Conservation (phyloP, 176 grass and related monocot genomes). For the Dactylis glomerata region DNA sequence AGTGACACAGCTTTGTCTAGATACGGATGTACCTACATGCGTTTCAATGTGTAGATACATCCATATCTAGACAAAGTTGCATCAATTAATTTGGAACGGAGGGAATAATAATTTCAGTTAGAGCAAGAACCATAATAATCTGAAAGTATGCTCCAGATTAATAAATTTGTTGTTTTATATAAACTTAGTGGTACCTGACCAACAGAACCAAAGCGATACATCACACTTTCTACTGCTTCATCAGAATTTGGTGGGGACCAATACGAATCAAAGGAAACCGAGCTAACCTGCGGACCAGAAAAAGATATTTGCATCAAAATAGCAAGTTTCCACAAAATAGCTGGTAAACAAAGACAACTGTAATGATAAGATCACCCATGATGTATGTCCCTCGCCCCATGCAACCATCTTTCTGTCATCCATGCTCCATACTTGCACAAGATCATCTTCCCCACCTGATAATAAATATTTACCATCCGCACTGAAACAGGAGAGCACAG, state of each 20-base stretch:
- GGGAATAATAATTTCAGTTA: constrained; percentile 28
- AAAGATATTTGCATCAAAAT: constrained; percentile 28
- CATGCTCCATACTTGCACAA: constrained; percentile 99
- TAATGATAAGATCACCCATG: constrained; percentile 66
- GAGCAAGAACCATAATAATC: not conserved
- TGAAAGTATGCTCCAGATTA: constrained; percentile 1
- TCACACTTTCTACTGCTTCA: constrained; percentile 62
- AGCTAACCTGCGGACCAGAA: constrained; percentile 70
- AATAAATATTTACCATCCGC: constrained; percentile 88
- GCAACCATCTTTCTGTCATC: constrained; percentile 92
- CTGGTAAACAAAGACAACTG: constrained; percentile 11
- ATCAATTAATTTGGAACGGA: no score
- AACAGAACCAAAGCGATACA: constrained; percentile 96
- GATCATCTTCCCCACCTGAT: constrained; percentile 91
- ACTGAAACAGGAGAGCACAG: constrained; percentile 39
- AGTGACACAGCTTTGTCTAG: no score
- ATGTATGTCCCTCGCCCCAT: constrained; percentile 95
- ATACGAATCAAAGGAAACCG: constrained; percentile 90
- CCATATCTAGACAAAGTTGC: no score
- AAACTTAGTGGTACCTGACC: constrained; percentile 62
- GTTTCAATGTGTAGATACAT: no score
- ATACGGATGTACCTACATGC: no score
- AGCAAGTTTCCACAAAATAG: not conserved
- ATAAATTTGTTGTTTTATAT: not conserved
- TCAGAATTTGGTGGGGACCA: constrained; percentile 89